Conservation (phyloP, 2,329 filamentous ascomycete genomes). For the Gnomoniopsis sp. region DNA sequence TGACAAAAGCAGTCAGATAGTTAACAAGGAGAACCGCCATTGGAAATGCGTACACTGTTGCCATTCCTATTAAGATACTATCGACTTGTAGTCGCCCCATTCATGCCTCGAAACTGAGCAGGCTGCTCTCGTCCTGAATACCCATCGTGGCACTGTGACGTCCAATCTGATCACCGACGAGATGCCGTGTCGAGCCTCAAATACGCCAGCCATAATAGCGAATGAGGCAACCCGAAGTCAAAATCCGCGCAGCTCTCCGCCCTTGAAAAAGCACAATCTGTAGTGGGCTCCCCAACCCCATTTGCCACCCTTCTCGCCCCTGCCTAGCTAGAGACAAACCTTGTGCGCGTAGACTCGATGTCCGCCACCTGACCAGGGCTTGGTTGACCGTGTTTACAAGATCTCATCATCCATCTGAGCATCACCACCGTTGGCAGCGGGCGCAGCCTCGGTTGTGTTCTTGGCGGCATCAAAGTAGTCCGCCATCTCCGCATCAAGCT, state of each 20-base stretch:
- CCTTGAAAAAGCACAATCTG: neutral
- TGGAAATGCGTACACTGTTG: too few species aligned
- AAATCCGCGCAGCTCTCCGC: neutral
- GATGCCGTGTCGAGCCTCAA: conserved; percentile 2
- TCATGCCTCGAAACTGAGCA: neutral
- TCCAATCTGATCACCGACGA: conserved; percentile 12
- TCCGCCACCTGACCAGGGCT: neutral
- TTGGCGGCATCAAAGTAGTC: conserved; percentile 74
- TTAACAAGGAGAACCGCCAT: too few species aligned
- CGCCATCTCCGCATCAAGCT: conserved; percentile 95
- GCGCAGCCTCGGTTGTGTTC: conserved; percentile 42
- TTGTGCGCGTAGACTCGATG: neutral
- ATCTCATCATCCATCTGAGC: conserved; percentile 68
- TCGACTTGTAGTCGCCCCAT: neutral
- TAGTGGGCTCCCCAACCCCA: neutral
- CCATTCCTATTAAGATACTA: neutral
- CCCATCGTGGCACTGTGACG: neutral
- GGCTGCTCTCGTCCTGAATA: neutral
- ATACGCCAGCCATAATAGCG: neutral
- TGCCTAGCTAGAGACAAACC: neutral
- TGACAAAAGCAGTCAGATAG: too few species aligned
- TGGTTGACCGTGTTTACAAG: conserved; percentile 30
- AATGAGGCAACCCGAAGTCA: neutral
- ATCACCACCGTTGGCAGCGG: conserved; percentile 44
- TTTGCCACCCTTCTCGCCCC: neutral